These are phyloP conservation scores for Aspergillus vadensis DNA, from an alignment of 2,329 filamentous ascomycete genomes.

Conservation along the genomic window DNA sequence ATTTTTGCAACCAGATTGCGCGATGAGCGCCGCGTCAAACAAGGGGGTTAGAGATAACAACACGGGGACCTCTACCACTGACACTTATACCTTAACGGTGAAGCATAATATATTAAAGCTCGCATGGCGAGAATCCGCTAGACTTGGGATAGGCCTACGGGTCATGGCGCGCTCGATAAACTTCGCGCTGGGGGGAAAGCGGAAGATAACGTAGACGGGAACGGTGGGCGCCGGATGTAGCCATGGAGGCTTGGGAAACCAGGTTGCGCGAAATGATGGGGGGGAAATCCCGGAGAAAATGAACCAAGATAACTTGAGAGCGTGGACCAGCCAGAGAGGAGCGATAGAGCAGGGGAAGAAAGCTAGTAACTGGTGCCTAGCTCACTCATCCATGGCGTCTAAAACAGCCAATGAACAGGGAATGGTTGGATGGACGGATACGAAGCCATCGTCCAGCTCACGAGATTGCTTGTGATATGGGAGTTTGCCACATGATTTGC, in stretches of 20 bases:
- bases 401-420: constrained; percentile 3
- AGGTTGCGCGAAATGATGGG: constrained; percentile 11
- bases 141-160: background rate
- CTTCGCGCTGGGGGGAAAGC: constrained; percentile 2
- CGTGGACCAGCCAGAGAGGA: constrained; percentile 17
- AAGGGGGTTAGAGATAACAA: background rate
- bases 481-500: constrained; percentile 3
- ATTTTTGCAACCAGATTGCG: background rate
- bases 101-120: constrained; percentile 7
- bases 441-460: background rate
- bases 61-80: background rate
- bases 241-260: constrained; percentile 4
- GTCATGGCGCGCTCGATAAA: constrained; percentile 9
- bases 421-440: constrained; percentile 2
- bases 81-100: background rate
- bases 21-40: constrained; percentile 6
- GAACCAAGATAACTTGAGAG: constrained; percentile 7
- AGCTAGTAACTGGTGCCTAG: background rate
- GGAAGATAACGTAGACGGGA: constrained; percentile 4
- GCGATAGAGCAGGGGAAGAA: constrained; percentile 15
- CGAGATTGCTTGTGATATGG: constrained; percentile 7
- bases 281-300: constrained; percentile 1
- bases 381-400: constrained; percentile 7
- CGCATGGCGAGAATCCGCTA: background rate
- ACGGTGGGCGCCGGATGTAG: background rate